A percentile compares a stretch with the other conserved stretches of the same genome.
These are phyloP conservation scores for Larix sibirica DNA, from an alignment of 83 land plant genomes.

Conservation along the genomic window DNA sequence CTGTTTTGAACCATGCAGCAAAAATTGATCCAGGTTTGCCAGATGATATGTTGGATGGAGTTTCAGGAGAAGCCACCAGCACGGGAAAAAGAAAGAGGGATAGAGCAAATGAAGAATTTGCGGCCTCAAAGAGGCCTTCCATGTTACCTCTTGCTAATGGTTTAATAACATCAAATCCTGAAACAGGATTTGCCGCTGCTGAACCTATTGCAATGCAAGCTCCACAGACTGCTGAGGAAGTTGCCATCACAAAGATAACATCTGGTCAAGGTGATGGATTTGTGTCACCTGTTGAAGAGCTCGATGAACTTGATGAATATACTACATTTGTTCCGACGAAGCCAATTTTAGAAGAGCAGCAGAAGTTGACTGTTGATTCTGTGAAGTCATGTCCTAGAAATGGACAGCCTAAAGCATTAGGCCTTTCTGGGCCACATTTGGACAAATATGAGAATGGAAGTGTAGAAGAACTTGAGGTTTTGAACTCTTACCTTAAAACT, in stretches of 20 bases:
- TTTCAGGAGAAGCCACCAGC: conserved; percentile 15
- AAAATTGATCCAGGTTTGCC: not conserved
- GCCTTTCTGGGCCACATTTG: not conserved
- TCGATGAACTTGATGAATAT: conserved; percentile 41
- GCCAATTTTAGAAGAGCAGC: not conserved
- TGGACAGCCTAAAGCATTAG: not conserved
- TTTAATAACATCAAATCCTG: not conserved
- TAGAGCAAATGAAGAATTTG: conserved; percentile 9
- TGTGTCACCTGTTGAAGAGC: conserved; percentile 21
- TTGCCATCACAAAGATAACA: conserved; percentile 28
- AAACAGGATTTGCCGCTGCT: not conserved
- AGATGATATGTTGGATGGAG: conserved; percentile 22
- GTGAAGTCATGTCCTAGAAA: not conserved
- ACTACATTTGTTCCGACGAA: conserved; percentile 18
- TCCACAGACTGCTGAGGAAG: conserved; percentile 16
- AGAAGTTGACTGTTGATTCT: conserved; percentile 8
- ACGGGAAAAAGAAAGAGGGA: conserved; percentile 24
- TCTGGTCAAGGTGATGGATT: conserved; percentile 23
- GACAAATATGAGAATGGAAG: conserved; percentile 15
- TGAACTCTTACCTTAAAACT: not conserved
- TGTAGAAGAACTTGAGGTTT: conserved; percentile 60
- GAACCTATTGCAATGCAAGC: conserved; percentile 10
- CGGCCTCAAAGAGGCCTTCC: conserved; percentile 13
- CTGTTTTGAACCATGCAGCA: not conserved
- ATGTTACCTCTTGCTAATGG: not conserved